Base-by-base conservation (phyloP, 805 yeast genomes). In the Wickerhamia fluorescens region DNA sequence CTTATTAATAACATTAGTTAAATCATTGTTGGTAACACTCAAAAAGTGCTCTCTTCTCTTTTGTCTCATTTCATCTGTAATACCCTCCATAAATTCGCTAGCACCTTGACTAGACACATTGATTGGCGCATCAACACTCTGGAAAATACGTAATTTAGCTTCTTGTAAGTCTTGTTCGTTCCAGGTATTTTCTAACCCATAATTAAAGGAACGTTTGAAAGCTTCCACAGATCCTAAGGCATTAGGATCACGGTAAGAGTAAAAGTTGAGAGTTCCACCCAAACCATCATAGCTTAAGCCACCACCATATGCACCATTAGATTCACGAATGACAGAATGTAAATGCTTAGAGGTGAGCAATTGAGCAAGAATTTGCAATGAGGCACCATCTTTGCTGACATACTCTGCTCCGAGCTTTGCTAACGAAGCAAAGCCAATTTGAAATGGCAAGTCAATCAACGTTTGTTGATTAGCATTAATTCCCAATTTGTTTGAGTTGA, bases 231-330 rank as follows among this genome's bases (percentile, higher is more conserved):
- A 80, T 38, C 75, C 72, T 21, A 68, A 49, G 1, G 96, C 85
- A 39, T 84, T 79, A 11, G 98, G 98, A 53, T 92, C 98, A 42
- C 98, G 71, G 61, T 89, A 92, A 0, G 97, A 87, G 57, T 81
- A 92, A 58, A 69, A 86, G 19, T 82, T 71, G 45, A 89, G 74
- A 3, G 78, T 44, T 0, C 96, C 97, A 28, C 82, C 85, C 14
- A 84, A 50, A 0, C 89, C 86, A 49, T 79, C 83, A 51, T 78
- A 92, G 6, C 72, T 59, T 4, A 94, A 82, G 4, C 98, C 98
- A 5, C 95, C 97, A 6, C 98, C 98, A 49, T 92, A 92, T 0
- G 98, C 98, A 35, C 98, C 98, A 33, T 95, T 95, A 46, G 89
- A 76, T 49, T 92, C 98, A 41, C 98, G 73, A 21, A 92, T 76